Percentiles rank a stretch among this genome's conserved stretches.
Evolutionary conservation across 1,139 yeast genomes (phyloP).

Genomic region (Suhomyces bokatorum): DNA sequence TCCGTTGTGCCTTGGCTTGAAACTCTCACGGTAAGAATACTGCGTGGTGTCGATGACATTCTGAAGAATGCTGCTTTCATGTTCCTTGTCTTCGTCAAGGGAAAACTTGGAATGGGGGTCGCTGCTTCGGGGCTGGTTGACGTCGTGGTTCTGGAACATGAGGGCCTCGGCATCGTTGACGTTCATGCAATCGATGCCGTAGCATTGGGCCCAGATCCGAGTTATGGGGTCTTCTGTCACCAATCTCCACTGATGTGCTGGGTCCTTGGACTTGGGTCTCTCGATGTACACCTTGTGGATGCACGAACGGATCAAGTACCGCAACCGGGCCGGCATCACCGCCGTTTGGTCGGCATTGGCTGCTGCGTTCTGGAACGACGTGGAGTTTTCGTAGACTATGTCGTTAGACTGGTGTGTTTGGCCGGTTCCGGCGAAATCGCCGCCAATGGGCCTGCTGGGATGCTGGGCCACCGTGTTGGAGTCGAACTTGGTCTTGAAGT

Average conservation of each 20-base stretch:
- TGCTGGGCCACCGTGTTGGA: slow-evolving; percentile 26
- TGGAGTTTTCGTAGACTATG: slow-evolving; percentile 38
- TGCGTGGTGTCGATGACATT: slow-evolving; percentile 40
- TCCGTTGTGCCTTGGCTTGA: no score
- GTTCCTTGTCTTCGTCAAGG: slow-evolving; percentile 24
- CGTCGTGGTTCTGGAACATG: slow-evolving; percentile 40
- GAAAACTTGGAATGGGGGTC: slow-evolving; percentile 33
- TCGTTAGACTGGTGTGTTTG: slow-evolving; percentile 23
- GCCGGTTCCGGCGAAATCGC: slow-evolving; percentile 7
- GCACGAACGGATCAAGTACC: slow-evolving; percentile 51
- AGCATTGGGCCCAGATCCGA: slow-evolving; percentile 56
- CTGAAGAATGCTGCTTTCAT: slow-evolving; percentile 33
- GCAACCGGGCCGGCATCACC: slow-evolving; percentile 49
- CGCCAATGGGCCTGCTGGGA: slow-evolving; percentile 2
- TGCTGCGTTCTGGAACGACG: slow-evolving; percentile 28
- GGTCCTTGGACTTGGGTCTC: slow-evolving; percentile 16
- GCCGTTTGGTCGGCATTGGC: slow-evolving; percentile 39
- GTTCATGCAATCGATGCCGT: slow-evolving; percentile 51
- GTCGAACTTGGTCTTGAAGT: slow-evolving; percentile 39
- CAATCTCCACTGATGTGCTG: slow-evolving; percentile 46
- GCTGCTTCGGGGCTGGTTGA: slow-evolving; percentile 26
- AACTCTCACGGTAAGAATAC: slow-evolving; percentile 25
- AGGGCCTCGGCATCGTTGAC: slow-evolving; percentile 54
- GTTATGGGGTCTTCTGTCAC: slow-evolving; percentile 57
- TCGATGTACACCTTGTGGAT: slow-evolving; percentile 48